These are phyloP conservation scores for Hypoxylon sp. DNA, from an alignment of 2,329 filamentous ascomycete species.

Conservation along the genomic window DNA sequence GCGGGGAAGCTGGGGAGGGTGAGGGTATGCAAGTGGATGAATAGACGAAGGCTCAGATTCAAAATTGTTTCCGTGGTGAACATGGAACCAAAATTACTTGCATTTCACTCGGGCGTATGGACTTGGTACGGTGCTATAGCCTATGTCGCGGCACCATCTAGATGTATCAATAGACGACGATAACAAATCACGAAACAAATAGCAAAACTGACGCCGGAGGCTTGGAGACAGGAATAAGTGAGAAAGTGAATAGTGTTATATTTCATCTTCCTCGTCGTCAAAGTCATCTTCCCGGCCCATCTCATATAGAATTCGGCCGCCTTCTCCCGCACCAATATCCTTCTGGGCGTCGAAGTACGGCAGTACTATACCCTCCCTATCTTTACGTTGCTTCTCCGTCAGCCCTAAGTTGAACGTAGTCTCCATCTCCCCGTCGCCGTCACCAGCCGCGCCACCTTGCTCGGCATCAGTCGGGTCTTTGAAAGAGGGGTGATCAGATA, in stretches of 20 bases:
- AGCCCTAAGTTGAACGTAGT: constrained; percentile 89
- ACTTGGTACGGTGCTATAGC: constrained; percentile 29
- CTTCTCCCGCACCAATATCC: constrained; percentile 82
- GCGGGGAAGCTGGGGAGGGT: constrained; percentile 58
- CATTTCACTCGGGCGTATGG: constrained; percentile 39
- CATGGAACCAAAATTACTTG: constrained; percentile 31
- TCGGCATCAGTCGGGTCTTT: constrained; percentile 58
- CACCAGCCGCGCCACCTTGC: constrained; percentile 52
- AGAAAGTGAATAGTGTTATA: constrained; percentile 46
- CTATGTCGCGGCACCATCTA: constrained; percentile 34
- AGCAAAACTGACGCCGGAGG: constrained; percentile 3
- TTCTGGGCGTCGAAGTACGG: constrained; percentile 98
- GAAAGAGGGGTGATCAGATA: constrained; percentile 84
- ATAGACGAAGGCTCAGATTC: constrained; percentile 41
- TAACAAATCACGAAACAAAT: constrained; percentile 39
- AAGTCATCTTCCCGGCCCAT: constrained; percentile 98
- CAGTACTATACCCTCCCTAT: constrained; percentile 89
- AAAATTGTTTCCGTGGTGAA: constrained; percentile 4
- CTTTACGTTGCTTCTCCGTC: constrained; percentile 90
- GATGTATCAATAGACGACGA: constrained; percentile 46
- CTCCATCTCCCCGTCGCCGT: constrained; percentile 64
- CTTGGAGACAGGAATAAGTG: constrained; percentile 13
- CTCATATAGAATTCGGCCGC: constrained; percentile 94
- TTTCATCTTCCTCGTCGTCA: constrained; percentile 79
- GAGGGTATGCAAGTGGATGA: constrained; percentile 65